A percentile compares a stretch with the other conserved stretches of the same genome.
Evolutionary conservation across 1,284 basidiomycete species (phyloP).

Genomic region (Pseudozyma pruni): DNA sequence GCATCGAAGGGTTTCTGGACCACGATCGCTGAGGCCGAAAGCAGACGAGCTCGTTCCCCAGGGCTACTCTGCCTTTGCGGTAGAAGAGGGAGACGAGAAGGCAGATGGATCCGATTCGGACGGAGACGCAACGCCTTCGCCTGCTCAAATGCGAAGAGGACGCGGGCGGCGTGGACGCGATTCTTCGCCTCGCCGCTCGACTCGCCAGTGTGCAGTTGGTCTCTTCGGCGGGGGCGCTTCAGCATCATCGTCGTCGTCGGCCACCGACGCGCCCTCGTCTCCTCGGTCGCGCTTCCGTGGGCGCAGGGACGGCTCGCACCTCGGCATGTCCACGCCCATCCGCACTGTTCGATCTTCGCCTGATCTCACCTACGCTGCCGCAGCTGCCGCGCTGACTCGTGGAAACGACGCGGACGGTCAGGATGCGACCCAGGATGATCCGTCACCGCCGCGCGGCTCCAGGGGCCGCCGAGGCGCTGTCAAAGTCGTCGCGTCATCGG

Average conservation of each 20-base stretch:
- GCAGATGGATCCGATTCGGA: constrained; percentile 24
- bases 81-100: constrained; percentile 20
- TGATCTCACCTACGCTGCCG: constrained; percentile 44
- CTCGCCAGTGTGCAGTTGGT: constrained; percentile 55
- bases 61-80: constrained; percentile 48
- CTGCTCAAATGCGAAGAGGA: constrained; percentile 1
- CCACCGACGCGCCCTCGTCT: background rate
- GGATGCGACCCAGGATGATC: constrained; percentile 5
- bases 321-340: constrained; percentile 24
- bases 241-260: background rate
- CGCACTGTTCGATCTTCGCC: constrained; percentile 49
- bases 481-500: constrained; percentile 47
- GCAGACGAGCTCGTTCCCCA: constrained; percentile 56
- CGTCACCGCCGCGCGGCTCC: constrained; percentile 33
- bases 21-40: constrained; percentile 48
- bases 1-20: constrained; percentile 29
- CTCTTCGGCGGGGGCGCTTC: constrained; percentile 46
- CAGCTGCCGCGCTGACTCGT: constrained; percentile 5
- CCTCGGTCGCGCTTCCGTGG: constrained; percentile 14
- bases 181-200: constrained; percentile 36
- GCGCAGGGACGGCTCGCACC: constrained; percentile 17
- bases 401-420: constrained; percentile 5
- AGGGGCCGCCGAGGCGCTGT: constrained; percentile 51
- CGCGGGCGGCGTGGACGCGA: constrained; percentile 22
- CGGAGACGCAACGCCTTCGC: constrained; percentile 27